These are phyloP conservation scores for Eucalyptus tenuipes DNA, from an alignment of 345 rosid genomes.

Conservation along the genomic window DNA sequence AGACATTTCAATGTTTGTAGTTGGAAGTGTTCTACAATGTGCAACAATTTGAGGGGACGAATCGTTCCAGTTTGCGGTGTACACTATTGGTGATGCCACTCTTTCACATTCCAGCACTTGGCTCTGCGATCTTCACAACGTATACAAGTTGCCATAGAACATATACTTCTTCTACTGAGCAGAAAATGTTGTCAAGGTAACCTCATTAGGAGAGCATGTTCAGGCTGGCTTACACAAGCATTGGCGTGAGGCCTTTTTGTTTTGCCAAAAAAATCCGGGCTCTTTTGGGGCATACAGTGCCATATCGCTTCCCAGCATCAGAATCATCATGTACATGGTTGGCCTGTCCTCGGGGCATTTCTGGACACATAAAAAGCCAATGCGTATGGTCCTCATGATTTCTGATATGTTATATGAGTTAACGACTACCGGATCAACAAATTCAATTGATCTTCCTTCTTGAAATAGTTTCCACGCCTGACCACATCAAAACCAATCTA, in stretches of 20 bases:
- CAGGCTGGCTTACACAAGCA: too few species aligned
- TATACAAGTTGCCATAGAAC: not conserved
- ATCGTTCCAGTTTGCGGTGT: not conserved
- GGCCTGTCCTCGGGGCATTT: conserved; percentile 35
- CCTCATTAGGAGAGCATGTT: not conserved
- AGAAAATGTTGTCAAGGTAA: not conserved
- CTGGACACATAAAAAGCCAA: conserved; percentile 36
- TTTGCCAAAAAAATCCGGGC: conserved; percentile 12
- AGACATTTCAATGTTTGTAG: not conserved
- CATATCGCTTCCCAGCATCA: conserved; percentile 28
- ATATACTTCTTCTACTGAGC: too few species aligned
- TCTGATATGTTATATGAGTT: conserved; percentile 1
- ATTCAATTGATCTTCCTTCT: conserved; percentile 14
- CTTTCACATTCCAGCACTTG: not conserved
- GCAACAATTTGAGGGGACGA: not conserved
- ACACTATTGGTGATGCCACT: not conserved
- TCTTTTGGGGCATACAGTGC: conserved; percentile 24
- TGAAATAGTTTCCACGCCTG: conserved; percentile 33
- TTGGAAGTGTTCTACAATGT: not conserved
- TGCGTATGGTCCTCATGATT: conserved; percentile 21
- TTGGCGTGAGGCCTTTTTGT: not conserved
- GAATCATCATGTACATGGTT: conserved; percentile 23
- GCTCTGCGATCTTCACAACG: not conserved
- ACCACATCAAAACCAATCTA: not conserved
- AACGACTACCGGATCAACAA: conserved; percentile 4